These are phyloP conservation scores for Pythium scleroteichum DNA, from an alignment of 352 stramenopile genomes.

Conservation along the genomic window DNA sequence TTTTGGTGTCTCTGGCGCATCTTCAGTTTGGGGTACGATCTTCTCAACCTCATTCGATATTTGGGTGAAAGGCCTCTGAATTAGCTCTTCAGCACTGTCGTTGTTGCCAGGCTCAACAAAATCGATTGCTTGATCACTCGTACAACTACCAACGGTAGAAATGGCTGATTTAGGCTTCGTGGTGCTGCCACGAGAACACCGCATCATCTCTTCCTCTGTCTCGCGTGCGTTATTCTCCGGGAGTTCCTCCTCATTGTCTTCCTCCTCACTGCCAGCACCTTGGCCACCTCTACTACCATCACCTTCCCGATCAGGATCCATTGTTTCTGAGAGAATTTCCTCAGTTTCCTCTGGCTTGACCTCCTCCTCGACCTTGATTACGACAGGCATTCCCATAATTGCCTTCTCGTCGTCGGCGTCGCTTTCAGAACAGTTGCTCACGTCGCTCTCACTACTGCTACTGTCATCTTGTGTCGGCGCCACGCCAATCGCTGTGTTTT, in stretches of 20 bases:
- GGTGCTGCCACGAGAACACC: too few species aligned
- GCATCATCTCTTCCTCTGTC: neutral
- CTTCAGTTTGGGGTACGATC: too few species aligned
- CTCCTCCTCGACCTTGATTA: constrained; percentile 14
- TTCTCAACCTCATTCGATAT: neutral
- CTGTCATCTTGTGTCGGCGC: constrained; percentile 22
- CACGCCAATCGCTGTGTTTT: too few species aligned
- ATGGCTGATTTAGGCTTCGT: too few species aligned
- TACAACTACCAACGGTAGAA: too few species aligned
- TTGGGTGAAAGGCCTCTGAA: too few species aligned
- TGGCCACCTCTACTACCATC: neutral
- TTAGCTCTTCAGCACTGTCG: too few species aligned
- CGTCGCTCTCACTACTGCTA: constrained; percentile 58
- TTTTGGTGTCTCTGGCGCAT: too few species aligned
- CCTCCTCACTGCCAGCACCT: neutral
- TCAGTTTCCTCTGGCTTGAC: neutral
- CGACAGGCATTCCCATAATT: constrained; percentile 50
- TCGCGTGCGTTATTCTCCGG: neutral
- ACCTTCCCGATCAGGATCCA: neutral
- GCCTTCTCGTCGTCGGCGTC: constrained; percentile 55
- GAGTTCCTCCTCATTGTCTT: neutral
- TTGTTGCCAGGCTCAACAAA: too few species aligned
- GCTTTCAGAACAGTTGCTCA: constrained; percentile 69
- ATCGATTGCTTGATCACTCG: too few species aligned
- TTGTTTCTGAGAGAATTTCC: neutral